Conservation (phyloP, 2,329 filamentous ascomycete genomes). For the Penicillium sp. region DNA sequence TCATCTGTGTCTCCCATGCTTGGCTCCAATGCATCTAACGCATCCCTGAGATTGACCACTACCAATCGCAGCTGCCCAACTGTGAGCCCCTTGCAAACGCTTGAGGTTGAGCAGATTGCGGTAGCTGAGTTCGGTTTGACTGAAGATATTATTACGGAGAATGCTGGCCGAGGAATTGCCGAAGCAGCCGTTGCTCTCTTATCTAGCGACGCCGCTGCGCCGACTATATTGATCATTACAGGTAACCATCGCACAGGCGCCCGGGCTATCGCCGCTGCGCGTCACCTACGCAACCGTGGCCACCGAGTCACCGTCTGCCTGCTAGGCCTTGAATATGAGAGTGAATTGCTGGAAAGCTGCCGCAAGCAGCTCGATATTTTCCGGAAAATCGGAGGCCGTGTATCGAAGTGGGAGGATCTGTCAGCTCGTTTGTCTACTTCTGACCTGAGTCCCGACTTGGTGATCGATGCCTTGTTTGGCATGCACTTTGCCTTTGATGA, state of each 20-base stretch:
- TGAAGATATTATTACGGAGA: slow-evolving; percentile 89
- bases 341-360: slow-evolving; percentile 76
- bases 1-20: slow-evolving; percentile 45
- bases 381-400: slow-evolving; percentile 75
- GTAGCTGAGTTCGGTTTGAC: slow-evolving; percentile 82
- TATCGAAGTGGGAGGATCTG: slow-evolving; percentile 62
- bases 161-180: slow-evolving; percentile 82
- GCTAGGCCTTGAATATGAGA: slow-evolving; percentile 78
- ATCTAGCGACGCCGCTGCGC: slow-evolving; percentile 55
- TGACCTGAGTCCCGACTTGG: slow-evolving; percentile 70
- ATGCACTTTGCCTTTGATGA: slow-evolving; percentile 87
- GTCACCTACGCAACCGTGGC: slow-evolving; percentile 82
- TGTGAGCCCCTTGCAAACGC: slow-evolving; percentile 74
- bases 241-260: slow-evolving; percentile 93
- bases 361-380: slow-evolving; percentile 81
- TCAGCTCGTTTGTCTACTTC: slow-evolving; percentile 50
- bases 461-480: slow-evolving; percentile 85
- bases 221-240: slow-evolving; percentile 74
- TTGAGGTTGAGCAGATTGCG: slow-evolving; percentile 88
- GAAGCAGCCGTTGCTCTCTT: slow-evolving; percentile 71
- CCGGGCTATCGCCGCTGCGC: slow-evolving; percentile 77
- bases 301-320: slow-evolving; percentile 79
- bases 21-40: slow-evolving; percentile 36
- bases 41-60: slow-evolving; percentile 53
- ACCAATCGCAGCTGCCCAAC: slow-evolving; percentile 58